Base-by-base conservation (phyloP, 352 stramenopile species). In the Blastocystis sp. region DNA sequence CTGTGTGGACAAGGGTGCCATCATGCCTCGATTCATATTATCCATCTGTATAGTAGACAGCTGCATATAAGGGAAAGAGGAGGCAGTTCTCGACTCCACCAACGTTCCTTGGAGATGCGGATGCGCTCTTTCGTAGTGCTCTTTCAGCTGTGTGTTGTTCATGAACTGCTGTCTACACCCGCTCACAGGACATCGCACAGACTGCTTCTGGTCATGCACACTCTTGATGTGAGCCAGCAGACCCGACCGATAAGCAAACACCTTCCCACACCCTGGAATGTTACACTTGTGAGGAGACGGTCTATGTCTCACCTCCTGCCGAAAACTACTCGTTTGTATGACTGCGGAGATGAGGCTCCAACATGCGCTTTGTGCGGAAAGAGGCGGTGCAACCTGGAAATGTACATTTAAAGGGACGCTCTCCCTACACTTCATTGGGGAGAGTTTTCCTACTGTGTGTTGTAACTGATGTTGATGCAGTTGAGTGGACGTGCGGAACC, bases 311-410 rank as follows among this genome's bases (percentile, higher is more conserved):
- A 89, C 39, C 2, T 11, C 47, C 3, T 11, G 11, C 4, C 3
- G 3, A 16, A 9, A 9, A 7, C 8, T 13, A 89, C 78, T 50
- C 47, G 64, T 89, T 62, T 5, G 78, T 89, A n/a, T 89, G 78
- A 8, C 41, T 66, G 24, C 78, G 78, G n/a, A 89, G 53, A 34
- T 89, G 78, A 37, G 78, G 78, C 64, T 89, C 78, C 50, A 89
- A 7, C 78, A 89, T 79, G 13, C 78, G 78, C 41, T 79, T 76
- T 3, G 78, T 89, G 20, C 66, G 63, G 55, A 89, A 89, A 8
- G 63, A 47, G n/a, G 47, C 47, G 20, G 39, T 89, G 53, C 78
- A 89, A 18, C 78, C 78, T 26, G 78, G 78, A 39, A 79, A 89
- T n/a, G 55, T 78, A 26, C 78, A 89, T 45, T 89, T 89, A 50